Conservation (phyloP, 129 eudicot genomes). For the Dittrichia graveolens region DNA sequence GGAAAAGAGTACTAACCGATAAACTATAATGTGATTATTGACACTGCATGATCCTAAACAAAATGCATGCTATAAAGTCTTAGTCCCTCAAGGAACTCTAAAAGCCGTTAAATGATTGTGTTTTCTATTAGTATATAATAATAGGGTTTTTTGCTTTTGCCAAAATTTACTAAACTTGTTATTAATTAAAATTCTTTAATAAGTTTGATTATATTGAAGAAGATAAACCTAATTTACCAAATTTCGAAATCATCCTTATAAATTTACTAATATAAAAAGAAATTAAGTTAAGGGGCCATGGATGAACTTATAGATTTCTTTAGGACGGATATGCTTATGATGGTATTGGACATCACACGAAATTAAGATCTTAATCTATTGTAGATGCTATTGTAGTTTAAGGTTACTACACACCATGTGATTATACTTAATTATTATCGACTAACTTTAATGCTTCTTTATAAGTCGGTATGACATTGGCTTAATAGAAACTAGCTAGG, state of each 20-base stretch:
- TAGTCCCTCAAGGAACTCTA: not conserved
- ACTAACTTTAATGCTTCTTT: not conserved
- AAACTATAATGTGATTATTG: no score
- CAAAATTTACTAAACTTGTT: not conserved
- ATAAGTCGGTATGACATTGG: constrained; percentile 7
- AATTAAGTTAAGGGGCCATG: no score
- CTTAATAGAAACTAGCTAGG: not conserved
- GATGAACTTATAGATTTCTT: not conserved
- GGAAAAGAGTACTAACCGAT: no score
- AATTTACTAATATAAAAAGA: no score
- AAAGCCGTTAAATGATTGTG: not conserved
- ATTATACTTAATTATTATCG: not conserved
- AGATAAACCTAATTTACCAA: no score
- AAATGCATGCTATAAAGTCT: constrained; percentile 5
- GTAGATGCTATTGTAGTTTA: not conserved
- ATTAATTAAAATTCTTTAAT: no score
- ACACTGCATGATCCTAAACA: constrained; percentile 20
- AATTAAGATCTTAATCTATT: not conserved
- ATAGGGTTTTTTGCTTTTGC: not conserved
- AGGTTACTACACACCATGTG: constrained; percentile 15
- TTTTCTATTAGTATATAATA: not conserved
- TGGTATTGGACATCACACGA: not conserved
- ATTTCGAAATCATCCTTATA: no score
- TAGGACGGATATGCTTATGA: not conserved
- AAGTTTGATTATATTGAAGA: no score